A percentile compares a stretch with the other conserved stretches of the same genome.
phyloP scores from a whole-genome alignment of 2,329 filamentous ascomycete genomes.

The Monascus ruber region DNA sequence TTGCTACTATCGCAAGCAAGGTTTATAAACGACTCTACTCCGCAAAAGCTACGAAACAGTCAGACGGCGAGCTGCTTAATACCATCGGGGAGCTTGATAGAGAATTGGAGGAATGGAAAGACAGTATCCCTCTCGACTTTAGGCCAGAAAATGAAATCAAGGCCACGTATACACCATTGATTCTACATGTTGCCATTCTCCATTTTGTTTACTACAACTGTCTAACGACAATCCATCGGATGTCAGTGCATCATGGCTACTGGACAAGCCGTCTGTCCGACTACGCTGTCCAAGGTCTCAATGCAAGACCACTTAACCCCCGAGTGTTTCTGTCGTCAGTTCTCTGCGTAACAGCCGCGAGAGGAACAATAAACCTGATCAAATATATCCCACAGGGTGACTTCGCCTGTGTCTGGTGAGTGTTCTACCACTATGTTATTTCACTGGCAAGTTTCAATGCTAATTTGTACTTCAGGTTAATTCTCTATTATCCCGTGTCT shows the following conservation, averaged over 20 bases:
- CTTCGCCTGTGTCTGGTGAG: conserved; percentile 87
- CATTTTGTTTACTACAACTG: conserved; percentile 99
- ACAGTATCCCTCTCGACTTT: conserved; percentile 87
- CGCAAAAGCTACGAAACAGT: conserved; percentile 80
- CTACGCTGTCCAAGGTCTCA: conserved; percentile 87
- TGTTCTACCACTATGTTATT: conserved; percentile 5
- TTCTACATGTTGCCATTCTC: conserved; percentile 84
- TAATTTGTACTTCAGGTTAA: conserved; percentile 47
- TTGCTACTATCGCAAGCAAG: conserved; percentile 81
- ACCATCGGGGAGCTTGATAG: conserved; percentile 91
- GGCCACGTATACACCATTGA: conserved; percentile 81
- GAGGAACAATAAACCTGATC: conserved; percentile 84
- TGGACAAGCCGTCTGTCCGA: conserved; percentile 94
- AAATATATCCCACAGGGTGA: conserved; percentile 96
- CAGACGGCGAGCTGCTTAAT: conserved; percentile 83
- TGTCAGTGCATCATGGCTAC: conserved; percentile 96
- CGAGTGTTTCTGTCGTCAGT: conserved; percentile 89
- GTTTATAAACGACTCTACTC: conserved; percentile 92
- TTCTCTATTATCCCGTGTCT: conserved; percentile 93
- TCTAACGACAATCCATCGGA: conserved; percentile 91
- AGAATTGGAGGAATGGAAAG: conserved; percentile 90
- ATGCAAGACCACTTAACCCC: conserved; percentile 81
- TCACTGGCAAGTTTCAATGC: neutral
- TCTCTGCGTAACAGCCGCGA: conserved; percentile 81
- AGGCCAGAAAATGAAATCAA: conserved; percentile 96